phyloP scores from a whole-genome alignment of 768 basidiomycete species.

The Sistotremastrum suecicum region DNA sequence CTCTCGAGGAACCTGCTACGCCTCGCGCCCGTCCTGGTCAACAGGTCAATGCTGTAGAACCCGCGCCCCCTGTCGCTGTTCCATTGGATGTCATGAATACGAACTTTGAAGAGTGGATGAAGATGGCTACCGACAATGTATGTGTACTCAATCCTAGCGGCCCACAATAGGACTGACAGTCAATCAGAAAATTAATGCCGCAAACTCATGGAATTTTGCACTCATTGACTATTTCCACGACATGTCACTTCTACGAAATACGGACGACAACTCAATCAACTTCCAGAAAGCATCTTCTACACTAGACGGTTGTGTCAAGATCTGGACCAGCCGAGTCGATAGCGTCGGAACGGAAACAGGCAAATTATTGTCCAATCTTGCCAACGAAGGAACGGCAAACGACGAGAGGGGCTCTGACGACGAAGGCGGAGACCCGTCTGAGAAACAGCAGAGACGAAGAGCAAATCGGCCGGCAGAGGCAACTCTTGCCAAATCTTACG shows the following conservation, averaged over 20 bases:
- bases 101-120: conserved; percentile 99
- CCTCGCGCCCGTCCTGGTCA: conserved; percentile 39
- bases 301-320: conserved; percentile 97
- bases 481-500: conserved; percentile 79
- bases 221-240: conserved; percentile 99
- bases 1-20: conserved; percentile 28
- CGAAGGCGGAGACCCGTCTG: conserved; percentile 50
- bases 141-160: conserved; percentile 13
- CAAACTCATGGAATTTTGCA: conserved; percentile 96
- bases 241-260: conserved; percentile 89
- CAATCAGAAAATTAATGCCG: conserved; percentile 90
- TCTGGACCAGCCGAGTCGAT: conserved; percentile 97
- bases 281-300: conserved; percentile 98
- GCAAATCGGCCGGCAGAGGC: conserved; percentile 50
- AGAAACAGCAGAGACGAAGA: conserved; percentile 30
- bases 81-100: conserved; percentile 77
- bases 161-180: conserved; percentile 3
- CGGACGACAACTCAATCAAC: conserved; percentile 91
- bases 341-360: conserved; percentile 94
- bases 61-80: conserved; percentile 42
- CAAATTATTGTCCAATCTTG: conserved; percentile 83
- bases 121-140: conserved; percentile 98
- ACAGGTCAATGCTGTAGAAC: conserved; percentile 44
- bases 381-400: conserved; percentile 46
- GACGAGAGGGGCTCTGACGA: conserved; percentile 49